Base-by-base conservation (phyloP, 106 monocot species). In the Alisma plantagoaquatica region DNA sequence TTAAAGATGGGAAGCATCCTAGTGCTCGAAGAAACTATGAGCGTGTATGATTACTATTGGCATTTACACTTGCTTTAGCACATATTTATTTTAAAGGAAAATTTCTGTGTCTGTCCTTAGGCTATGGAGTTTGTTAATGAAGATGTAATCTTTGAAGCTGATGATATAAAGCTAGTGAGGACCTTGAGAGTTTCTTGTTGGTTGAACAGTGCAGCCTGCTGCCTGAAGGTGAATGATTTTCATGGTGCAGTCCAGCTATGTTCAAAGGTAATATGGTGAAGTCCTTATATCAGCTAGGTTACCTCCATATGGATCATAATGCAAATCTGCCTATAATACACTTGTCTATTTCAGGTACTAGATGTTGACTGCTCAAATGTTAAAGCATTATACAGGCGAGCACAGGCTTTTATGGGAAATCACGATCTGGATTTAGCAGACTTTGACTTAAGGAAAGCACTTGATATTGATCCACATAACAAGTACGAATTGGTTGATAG, bases 121-220 rank as follows among this genome's bases (percentile, higher is more conserved):
- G 85, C 86, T 27, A 46, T 68, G 27, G 55, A 53, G 33, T 86
- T 73, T 53, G 35, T 86, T 33, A 53, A 60, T 67, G 73, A 64
- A 18, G 67, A 70, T 20, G 60, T 29, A 10, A 41, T 63, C 10
- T 64, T 77, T 74, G 73, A 79, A 33, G 43, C 17, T 73, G 70
- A 46, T 7, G 80, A 86, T 15, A 62, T 71, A 64, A 73, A 76
- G 50, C 32, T 68, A 29, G 58, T 64, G 15, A 71, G 49, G 54
- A 48, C 26, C 65, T 52, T 86, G 29, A 76, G 67, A 68, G 60
- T 71, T 6, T 74, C 86, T 16, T 86, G 86, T 56, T 77, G 73
- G 80, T 60, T 86, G 63, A 86, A 86, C 69, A 55, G 47, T 71
- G 86, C 86, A 31, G 80, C 80, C 42, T 86, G 80, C 47, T 43